These are phyloP conservation scores for Crithidia thermophila DNA, from an alignment of 208 protist genomes.

Conservation along the genomic window DNA sequence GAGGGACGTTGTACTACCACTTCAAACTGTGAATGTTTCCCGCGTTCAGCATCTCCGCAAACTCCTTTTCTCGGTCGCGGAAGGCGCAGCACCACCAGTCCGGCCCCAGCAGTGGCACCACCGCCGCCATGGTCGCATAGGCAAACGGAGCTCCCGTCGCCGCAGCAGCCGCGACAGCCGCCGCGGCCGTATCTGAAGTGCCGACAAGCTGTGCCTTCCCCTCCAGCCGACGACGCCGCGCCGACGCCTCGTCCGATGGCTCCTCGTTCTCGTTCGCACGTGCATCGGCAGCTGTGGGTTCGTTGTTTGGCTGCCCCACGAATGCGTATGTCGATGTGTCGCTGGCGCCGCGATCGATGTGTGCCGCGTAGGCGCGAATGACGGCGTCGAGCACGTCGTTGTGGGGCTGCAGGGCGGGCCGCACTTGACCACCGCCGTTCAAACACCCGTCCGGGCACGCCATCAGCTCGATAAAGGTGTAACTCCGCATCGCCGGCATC, in stretches of 20 bases:
- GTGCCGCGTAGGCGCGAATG: conserved; percentile 14
- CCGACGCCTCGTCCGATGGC: not conserved
- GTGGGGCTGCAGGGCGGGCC: conserved; percentile 24
- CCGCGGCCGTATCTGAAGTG: not conserved
- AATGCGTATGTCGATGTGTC: no score
- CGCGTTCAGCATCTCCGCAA: conserved; percentile 62
- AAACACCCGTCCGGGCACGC: conserved; percentile 97
- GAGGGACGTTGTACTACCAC: no score
- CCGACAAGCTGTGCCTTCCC: no score
- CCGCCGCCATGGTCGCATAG: conserved; percentile 21
- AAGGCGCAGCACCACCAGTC: conserved; percentile 60
- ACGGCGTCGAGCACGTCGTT: conserved; percentile 19
- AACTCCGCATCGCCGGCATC: conserved; percentile 39
- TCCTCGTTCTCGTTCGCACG: not conserved
- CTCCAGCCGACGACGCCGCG: conserved; percentile 7
- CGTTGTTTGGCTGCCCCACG: no score
- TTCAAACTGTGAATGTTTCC: conserved; percentile 76
- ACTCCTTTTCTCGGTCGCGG: conserved; percentile 76
- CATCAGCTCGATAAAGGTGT: conserved; percentile 98
- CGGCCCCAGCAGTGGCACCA: conserved; percentile 33
- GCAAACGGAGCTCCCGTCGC: conserved; percentile 29
- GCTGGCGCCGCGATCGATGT: not conserved
- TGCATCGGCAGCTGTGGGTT: no score
- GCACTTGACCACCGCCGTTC: conserved; percentile 97
- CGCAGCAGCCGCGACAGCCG: not conserved